Evolutionary conservation across 768 basidiomycete species (phyloP).

Genomic region (Panaeolus papilionaceus): DNA sequence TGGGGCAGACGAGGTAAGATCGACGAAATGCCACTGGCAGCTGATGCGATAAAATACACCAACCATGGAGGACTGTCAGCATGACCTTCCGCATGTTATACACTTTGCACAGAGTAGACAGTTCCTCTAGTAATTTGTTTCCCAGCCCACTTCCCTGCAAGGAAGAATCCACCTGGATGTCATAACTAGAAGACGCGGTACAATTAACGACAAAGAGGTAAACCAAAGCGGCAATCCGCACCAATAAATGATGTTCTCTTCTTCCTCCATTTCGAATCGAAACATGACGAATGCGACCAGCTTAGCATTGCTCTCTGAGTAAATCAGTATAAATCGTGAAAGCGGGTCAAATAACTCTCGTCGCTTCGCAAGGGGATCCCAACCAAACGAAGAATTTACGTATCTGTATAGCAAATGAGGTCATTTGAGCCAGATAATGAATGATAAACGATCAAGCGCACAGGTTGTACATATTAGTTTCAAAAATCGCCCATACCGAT

Average conservation of each 20-base stretch:
- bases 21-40: background rate
- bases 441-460: conserved; percentile 29
- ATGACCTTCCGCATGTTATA: conserved; percentile 73
- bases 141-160: conserved; percentile 65
- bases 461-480: conserved; percentile 63
- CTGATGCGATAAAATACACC: conserved; percentile 12
- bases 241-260: conserved; percentile 74
- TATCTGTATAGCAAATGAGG: conserved; percentile 45
- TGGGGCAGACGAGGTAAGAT: conserved; percentile 5
- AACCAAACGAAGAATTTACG: conserved; percentile 64
- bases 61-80: conserved; percentile 81
- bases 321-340: conserved; percentile 66
- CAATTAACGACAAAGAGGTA: background rate
- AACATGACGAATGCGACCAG: conserved; percentile 61
- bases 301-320: conserved; percentile 22
- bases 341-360: conserved; percentile 63
- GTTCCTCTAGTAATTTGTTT: conserved; percentile 51
- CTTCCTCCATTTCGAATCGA: conserved; percentile 75
- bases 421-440: background rate
- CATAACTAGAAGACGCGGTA: conserved; percentile 58
- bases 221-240: conserved; percentile 31
- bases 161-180: conserved; percentile 63
- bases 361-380: conserved; percentile 61
- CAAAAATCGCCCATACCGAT: conserved; percentile 59
- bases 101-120: conserved; percentile 54